Percentiles rank a stretch among this genome's conserved stretches.
Evolutionary conservation across 2,329 filamentous ascomycete genomes (phyloP).

Genomic region (Zalaria sp.): DNA sequence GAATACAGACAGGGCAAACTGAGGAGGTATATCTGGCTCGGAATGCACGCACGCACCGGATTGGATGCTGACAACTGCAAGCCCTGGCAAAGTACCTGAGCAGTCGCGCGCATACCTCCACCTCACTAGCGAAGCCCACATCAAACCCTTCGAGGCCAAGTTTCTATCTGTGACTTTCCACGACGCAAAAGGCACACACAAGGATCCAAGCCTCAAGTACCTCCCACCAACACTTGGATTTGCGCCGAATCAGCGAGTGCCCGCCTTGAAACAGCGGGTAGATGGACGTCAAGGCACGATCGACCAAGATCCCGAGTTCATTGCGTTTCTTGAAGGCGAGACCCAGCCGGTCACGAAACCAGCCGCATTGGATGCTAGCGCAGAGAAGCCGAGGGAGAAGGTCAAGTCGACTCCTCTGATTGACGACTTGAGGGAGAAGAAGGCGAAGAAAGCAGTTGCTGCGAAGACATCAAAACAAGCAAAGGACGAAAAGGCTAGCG

Average conservation of each 20-base stretch:
- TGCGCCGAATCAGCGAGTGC: constrained; percentile 70
- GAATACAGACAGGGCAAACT: constrained; percentile 61
- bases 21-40: constrained; percentile 40
- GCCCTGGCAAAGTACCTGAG: constrained; percentile 70
- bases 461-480: constrained; percentile 46
- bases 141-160: constrained; percentile 52
- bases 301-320: constrained; percentile 91
- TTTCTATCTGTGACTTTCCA: constrained; percentile 60
- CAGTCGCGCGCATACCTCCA: constrained; percentile 75
- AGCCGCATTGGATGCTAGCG: constrained; percentile 30
- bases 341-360: constrained; percentile 57
- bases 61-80: constrained; percentile 19
- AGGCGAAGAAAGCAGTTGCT: constrained; percentile 53
- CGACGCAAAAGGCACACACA: constrained; percentile 66
- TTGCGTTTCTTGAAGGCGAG: constrained; percentile 76
- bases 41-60: not conserved
- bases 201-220: constrained; percentile 52
- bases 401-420: constrained; percentile 77
- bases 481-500: constrained; percentile 22
- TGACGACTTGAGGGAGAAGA: constrained; percentile 83
- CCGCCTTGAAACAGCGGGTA: constrained; percentile 56
- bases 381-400: constrained; percentile 32
- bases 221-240: constrained; percentile 71
- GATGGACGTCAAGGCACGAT: constrained; percentile 89
- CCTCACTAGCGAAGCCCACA: constrained; percentile 55